phyloP scores from a whole-genome alignment of 108 stramenopile species.

The Aurantiochytrium sp. region DNA sequence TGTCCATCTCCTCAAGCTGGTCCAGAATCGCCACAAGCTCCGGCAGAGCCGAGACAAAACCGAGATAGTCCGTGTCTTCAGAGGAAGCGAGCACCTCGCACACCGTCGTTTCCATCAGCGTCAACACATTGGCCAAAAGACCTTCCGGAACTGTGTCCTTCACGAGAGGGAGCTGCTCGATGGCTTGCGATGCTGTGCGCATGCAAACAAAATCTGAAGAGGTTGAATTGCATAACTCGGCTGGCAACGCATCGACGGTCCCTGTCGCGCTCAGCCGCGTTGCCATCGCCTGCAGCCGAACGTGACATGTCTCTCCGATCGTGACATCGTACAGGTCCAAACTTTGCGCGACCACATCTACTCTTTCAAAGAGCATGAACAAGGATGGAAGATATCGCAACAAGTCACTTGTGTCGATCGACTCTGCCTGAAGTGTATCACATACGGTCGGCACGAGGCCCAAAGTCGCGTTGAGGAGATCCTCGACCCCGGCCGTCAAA shows the following conservation, averaged over 20 bases:
- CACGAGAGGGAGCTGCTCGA: background rate
- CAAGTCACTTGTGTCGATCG: background rate
- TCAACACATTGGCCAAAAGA: background rate
- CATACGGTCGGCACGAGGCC: background rate
- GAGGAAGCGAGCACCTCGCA: background rate
- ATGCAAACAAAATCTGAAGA: background rate
- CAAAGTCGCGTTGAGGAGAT: background rate
- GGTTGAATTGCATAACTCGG: background rate
- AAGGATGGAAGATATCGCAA: background rate
- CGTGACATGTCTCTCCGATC: background rate
- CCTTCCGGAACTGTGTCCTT: background rate
- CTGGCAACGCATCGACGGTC: background rate
- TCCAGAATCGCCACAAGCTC: background rate
- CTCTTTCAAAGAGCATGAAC: background rate
- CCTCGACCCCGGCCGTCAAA: background rate
- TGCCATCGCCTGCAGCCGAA: background rate
- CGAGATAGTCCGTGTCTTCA: background rate
- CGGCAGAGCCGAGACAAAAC: background rate
- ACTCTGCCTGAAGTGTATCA: background rate
- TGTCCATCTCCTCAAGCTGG: background rate
- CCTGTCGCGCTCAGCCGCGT: background rate
- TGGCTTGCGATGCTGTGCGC: background rate
- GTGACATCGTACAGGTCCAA: background rate
- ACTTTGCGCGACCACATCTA: background rate
- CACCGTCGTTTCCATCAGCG: background rate